Percentiles rank a stretch among this genome's conserved stretches.
Conservation (phyloP, 139 green algal genomes). For the Tetradesmus obliquus region DNA sequence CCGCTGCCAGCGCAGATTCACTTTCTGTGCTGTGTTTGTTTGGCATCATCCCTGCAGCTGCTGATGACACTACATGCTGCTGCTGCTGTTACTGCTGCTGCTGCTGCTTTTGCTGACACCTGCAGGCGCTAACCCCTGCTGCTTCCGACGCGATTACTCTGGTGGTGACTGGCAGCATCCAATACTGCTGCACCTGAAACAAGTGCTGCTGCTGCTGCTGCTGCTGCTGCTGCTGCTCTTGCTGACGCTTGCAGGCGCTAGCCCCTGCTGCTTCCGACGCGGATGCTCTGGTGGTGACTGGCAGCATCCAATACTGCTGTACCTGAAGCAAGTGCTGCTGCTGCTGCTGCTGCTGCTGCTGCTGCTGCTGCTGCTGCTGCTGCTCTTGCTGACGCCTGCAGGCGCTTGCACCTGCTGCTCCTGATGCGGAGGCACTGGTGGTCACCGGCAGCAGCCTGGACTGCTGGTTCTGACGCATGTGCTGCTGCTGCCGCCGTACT, state of each 20-base stretch:
- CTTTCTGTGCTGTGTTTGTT: no score
- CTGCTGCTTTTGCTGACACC: no score
- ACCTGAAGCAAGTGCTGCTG: no score
- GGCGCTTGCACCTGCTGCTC: background rate
- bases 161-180: no score
- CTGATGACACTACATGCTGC: background rate
- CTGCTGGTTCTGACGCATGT: background rate
- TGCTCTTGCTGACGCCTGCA: background rate
- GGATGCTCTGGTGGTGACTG: no score
- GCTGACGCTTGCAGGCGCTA: background rate
- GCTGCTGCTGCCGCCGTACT: background rate
- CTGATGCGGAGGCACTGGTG: background rate
- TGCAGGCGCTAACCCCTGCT: background rate
- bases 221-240: background rate
- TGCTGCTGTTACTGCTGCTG: background rate
- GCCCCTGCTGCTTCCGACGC: conserved; percentile 3
- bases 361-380: background rate
- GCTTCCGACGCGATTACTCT: background rate
- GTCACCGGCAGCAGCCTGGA: background rate
- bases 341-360: no score
- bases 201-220: background rate
- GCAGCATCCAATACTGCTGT: no score
- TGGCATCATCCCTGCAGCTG: no score
- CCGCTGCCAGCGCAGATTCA: no score
- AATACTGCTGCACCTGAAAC: background rate